phyloP scores from a whole-genome alignment of 1,139 yeast species.

The Debaryomycetaceae sp. region DNA sequence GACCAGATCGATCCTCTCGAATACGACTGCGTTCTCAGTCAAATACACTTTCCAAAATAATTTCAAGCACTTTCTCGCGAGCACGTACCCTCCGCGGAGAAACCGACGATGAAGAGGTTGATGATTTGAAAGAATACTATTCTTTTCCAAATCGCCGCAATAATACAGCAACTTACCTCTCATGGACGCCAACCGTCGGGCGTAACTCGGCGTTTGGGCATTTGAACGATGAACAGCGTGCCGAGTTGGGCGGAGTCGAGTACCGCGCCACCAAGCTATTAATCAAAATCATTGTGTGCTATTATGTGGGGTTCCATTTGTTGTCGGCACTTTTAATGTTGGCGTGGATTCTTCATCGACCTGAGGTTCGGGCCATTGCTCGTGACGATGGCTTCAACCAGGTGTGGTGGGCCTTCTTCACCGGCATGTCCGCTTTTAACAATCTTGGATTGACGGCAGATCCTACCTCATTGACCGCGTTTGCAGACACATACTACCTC shows the following conservation, averaged over 20 bases:
- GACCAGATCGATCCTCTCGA: neutral
- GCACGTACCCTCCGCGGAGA: neutral
- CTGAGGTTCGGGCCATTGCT: constrained; percentile 32
- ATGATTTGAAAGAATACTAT: neutral
- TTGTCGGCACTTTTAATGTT: constrained; percentile 46
- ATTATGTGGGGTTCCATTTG: constrained; percentile 69
- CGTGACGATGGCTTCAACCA: constrained; percentile 51
- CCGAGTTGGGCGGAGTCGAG: constrained; percentile 94
- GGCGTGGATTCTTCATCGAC: constrained; percentile 51
- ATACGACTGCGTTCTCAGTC: neutral
- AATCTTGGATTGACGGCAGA: constrained; percentile 79
- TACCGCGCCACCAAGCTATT: constrained; percentile 78
- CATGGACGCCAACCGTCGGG: constrained; percentile 92
- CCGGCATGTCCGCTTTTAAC: constrained; percentile 66
- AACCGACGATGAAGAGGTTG: neutral
- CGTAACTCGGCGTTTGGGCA: constrained; percentile 88
- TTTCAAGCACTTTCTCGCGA: neutral
- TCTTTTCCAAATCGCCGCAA: neutral
- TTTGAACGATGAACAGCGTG: constrained; percentile 73
- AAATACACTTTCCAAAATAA: neutral
- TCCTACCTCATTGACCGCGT: constrained; percentile 65
- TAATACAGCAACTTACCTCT: constrained; percentile 35
- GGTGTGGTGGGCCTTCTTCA: constrained; percentile 89
- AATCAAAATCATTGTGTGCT: constrained; percentile 51
- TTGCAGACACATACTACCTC: constrained; percentile 52